These are phyloP conservation scores for Lavandula angustifolia DNA, from an alignment of 257 asterid genomes.

Conservation along the genomic window DNA sequence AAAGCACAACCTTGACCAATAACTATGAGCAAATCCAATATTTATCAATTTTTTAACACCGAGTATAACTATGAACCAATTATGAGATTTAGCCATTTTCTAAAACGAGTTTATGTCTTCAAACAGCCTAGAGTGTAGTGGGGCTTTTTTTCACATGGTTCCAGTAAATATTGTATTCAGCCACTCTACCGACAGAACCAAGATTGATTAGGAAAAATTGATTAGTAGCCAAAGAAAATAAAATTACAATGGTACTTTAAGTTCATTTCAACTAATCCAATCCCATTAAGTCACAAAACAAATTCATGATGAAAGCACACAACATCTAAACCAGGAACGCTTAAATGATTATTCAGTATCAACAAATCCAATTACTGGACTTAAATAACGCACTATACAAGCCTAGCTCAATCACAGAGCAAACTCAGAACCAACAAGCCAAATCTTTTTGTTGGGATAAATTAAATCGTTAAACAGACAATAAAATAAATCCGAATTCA, in stretches of 20 bases:
- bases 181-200: neutral
- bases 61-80: neutral
- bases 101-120: neutral
- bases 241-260: neutral
- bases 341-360: constrained; percentile 7
- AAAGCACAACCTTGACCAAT: neutral
- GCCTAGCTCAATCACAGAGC: constrained; percentile 28
- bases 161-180: neutral
- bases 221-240: constrained; percentile 6
- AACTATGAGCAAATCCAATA: too few species aligned
- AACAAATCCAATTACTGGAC: constrained; percentile 5
- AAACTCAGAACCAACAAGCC: constrained; percentile 16
- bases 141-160: neutral
- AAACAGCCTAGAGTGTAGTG: neutral
- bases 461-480: neutral
- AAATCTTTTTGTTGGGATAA: neutral
- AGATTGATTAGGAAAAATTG: neutral
- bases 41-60: too few species aligned
- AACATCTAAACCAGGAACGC: constrained; percentile 22
- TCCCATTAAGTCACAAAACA: constrained; percentile 8
- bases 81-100: neutral
- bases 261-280: constrained; percentile 11
- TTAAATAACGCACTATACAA: neutral
- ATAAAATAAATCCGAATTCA: neutral
- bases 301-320: constrained; percentile 14